Base-by-base conservation (phyloP, 495 filamentous ascomycete species). In the Penicillium flavigenum region DNA sequence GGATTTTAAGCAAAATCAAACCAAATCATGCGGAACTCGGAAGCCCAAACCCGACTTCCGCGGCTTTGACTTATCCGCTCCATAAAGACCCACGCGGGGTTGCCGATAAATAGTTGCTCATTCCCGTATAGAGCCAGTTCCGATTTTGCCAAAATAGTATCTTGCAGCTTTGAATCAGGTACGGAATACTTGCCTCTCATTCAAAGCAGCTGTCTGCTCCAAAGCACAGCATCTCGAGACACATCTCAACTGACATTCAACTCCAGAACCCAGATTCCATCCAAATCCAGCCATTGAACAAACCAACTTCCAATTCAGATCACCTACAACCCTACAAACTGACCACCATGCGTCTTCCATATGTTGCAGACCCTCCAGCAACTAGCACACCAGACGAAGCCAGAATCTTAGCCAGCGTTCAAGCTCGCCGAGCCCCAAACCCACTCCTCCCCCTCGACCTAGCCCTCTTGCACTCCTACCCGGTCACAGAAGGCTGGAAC, bases 401-500 rank as follows among this genome's bases (percentile, higher is more conserved):
- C 8, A 81, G 77, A 31, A 86, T 91, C 56, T 72, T 90, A 27
- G 51, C 72, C 32, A 83, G 81, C 56, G 82, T 91, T 54, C 74
- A 77, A 34, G 82, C 82, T 22, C 85, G 88, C 27, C 83, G 88
- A 22, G 78, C 76, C 1, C 81, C 86, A 12, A 80, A 83, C 22
- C 81, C 81, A 0, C 81, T 92, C 11, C 83, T 89, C 44, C 78
- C 84, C 0, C 80, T 92, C 11, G 90, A 94, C 71, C 83, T 86
- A 5, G 74, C 89, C 1, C 82, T 93, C 8, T 76, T 93, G 4
- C 89, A 93, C 74, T 81, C 85, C 8, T 88, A 85, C 27, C 74
- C 84, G 3, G 76, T 93, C 0, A 84, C 90, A 2, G 82, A 90
- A 64, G 90, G 90, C 2, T 94, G 88, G 88, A 92, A 92, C 74